Percentiles rank a stretch among this genome's conserved stretches.
These are phyloP conservation scores for Tephrocybe sp. DNA, from an alignment of 768 basidiomycete genomes.

Conservation along the genomic window DNA sequence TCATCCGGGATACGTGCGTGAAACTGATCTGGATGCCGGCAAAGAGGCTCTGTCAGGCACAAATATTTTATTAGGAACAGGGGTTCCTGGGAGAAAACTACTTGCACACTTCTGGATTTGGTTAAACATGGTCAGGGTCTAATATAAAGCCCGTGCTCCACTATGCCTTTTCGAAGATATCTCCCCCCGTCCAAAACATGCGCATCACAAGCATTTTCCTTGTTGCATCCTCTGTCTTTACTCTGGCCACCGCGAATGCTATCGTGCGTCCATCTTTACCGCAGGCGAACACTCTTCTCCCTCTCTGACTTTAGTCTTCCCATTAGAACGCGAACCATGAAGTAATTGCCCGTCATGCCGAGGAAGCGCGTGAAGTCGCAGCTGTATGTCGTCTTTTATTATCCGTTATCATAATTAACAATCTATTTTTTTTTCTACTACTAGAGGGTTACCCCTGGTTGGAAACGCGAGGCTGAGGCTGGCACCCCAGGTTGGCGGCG, in stretches of 20 bases:
- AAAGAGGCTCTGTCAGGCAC: slow-evolving; percentile 8
- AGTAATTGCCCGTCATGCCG: slow-evolving; percentile 15
- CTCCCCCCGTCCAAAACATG: slow-evolving; percentile 23
- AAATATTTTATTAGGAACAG: slow-evolving; percentile 14
- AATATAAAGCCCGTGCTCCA: slow-evolving; percentile 18
- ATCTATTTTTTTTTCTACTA: neutral
- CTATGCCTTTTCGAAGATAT: slow-evolving; percentile 9
- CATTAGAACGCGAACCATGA: slow-evolving; percentile 10
- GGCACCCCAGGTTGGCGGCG: slow-evolving; percentile 18
- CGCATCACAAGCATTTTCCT: slow-evolving; percentile 25
- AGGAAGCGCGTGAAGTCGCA: slow-evolving; percentile 5
- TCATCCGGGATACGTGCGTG: neutral
- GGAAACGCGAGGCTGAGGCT: slow-evolving; percentile 21
- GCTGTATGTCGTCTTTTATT: neutral
- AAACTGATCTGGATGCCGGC: slow-evolving; percentile 6
- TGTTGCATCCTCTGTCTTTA: slow-evolving; percentile 22
- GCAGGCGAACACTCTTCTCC: neutral
- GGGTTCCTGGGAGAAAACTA: slow-evolving; percentile 14
- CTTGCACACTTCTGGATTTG: slow-evolving; percentile 23
- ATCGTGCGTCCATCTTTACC: slow-evolving; percentile 21
- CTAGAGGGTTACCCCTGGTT: slow-evolving; percentile 12
- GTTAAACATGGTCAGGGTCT: slow-evolving; percentile 13
- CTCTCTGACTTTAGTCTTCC: slow-evolving; percentile 7
- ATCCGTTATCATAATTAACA: neutral
- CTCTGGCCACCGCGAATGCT: slow-evolving; percentile 22